Percentiles rank a stretch among this genome's conserved stretches.
Evolutionary conservation across 768 basidiomycete species (phyloP).

Genomic region (Erythrobasidium yunnanense): DNA sequence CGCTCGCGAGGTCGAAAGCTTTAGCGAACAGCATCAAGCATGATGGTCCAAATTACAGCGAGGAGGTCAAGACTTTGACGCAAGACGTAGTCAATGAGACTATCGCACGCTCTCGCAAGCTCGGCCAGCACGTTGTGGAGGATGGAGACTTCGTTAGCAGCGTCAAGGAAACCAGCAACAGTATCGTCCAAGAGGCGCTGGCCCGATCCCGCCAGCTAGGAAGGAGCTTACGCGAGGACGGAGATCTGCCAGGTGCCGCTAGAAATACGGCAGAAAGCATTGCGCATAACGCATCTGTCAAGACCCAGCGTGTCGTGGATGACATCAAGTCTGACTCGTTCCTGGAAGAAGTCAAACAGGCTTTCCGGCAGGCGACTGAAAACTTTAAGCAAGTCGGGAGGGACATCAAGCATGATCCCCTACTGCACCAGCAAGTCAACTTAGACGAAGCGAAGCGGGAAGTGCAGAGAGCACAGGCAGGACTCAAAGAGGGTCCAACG

Average conservation of each 20-base stretch:
- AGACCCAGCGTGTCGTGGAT: neutral
- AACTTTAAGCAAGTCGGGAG: neutral
- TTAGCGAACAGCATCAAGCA: neutral
- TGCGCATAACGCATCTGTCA: neutral
- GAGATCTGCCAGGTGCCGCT: neutral
- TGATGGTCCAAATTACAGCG: neutral
- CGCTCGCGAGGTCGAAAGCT: neutral
- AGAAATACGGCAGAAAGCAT: neutral
- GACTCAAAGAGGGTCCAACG: neutral
- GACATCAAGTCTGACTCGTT: conserved; percentile 14
- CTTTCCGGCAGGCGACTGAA: neutral
- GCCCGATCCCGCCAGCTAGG: neutral
- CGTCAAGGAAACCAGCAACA: neutral
- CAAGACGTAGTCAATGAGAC: neutral
- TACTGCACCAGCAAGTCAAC: neutral
- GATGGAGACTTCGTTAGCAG: conserved; percentile 2
- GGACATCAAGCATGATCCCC: conserved; percentile 3
- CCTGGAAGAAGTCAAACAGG: neutral
- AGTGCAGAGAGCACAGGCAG: neutral
- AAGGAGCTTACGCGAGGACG: neutral
- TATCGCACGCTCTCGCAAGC: neutral
- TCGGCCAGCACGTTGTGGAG: conserved; percentile 7
- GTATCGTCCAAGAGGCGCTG: neutral
- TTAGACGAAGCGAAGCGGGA: conserved; percentile 3
- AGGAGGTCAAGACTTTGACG: conserved; percentile 1